A percentile compares a stretch with the other conserved stretches of the same genome.
phyloP scores from a whole-genome alignment of 2,329 filamentous ascomycete genomes.

The Beauveria medogensis region DNA sequence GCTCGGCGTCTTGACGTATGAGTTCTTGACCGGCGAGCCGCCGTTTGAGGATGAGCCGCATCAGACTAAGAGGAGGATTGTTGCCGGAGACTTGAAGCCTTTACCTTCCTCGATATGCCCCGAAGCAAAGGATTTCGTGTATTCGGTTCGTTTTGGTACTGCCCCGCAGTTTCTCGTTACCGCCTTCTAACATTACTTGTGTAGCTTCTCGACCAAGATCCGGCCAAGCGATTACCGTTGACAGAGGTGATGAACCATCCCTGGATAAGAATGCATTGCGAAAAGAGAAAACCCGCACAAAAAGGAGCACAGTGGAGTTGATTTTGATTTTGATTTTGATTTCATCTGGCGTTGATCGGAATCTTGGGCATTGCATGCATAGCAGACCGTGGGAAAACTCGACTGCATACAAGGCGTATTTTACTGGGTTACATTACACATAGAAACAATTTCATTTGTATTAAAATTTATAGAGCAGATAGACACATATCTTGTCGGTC shows the following conservation, averaged over 20 bases:
- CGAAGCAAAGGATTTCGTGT: constrained; percentile 16
- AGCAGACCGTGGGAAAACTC: neutral
- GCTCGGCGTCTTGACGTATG: constrained; percentile 20
- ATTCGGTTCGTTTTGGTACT: constrained; percentile 11
- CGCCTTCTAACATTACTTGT: neutral
- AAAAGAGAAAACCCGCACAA: neutral
- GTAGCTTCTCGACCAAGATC: constrained; percentile 16
- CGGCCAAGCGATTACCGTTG: constrained; percentile 15
- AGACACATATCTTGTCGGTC: too few species aligned
- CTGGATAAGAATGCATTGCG: constrained; percentile 17
- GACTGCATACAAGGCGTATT: neutral
- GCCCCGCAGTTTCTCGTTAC: neutral
- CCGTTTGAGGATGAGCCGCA: constrained; percentile 18
- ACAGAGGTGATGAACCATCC: constrained; percentile 16
- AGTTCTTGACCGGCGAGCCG: constrained; percentile 18
- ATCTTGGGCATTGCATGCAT: neutral
- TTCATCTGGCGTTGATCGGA: neutral
- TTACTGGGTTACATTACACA: neutral
- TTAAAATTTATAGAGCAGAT: too few species aligned
- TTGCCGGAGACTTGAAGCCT: constrained; percentile 16
- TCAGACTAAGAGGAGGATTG: constrained; percentile 17
- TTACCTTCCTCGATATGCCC: constrained; percentile 14
- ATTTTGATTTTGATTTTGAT: neutral
- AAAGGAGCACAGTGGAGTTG: neutral
- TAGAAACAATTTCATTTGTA: neutral